Evolutionary conservation across 371 early-diverging fungal species (phyloP).

Genomic region (Apophysomyces sp.): DNA sequence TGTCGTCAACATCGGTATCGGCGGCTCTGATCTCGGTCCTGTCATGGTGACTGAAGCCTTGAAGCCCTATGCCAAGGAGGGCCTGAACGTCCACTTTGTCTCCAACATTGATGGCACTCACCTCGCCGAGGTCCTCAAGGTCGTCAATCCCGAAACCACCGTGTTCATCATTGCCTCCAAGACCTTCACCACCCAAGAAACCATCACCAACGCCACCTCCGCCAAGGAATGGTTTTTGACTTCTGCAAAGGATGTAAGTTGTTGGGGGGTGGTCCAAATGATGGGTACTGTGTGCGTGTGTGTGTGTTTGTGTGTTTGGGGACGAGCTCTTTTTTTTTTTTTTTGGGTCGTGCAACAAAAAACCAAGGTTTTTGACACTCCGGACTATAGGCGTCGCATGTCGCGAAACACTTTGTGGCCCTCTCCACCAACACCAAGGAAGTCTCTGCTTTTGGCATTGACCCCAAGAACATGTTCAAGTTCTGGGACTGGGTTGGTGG

Average conservation of each 20-base stretch:
- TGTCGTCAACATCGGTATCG: slow-evolving; percentile 99
- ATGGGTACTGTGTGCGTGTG: not conserved
- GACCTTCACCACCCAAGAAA: slow-evolving; percentile 99
- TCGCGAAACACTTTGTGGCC: slow-evolving; percentile 99
- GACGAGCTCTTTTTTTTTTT: slow-evolving; percentile 10
- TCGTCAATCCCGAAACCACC: slow-evolving; percentile 87
- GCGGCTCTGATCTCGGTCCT: slow-evolving; percentile 99
- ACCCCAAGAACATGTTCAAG: slow-evolving; percentile 94
- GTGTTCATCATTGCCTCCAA: slow-evolving; percentile 98
- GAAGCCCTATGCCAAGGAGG: slow-evolving; percentile 82
- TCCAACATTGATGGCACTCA: slow-evolving; percentile 99
- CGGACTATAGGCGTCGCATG: slow-evolving; percentile 61
- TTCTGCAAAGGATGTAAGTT: slow-evolving; percentile 78
- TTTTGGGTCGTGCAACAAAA: slow-evolving; percentile 4
- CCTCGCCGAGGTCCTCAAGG: slow-evolving; percentile 87
- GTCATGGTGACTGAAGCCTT: slow-evolving; percentile 98
- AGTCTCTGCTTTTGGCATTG: slow-evolving; percentile 93
- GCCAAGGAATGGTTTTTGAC: slow-evolving; percentile 94
- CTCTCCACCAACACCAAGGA: slow-evolving; percentile 95
- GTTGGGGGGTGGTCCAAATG: not conserved
- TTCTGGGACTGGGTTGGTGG: slow-evolving; percentile 99
- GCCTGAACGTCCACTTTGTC: slow-evolving; percentile 90
- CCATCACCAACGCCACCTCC: slow-evolving; percentile 95
- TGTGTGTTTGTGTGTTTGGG: too few species aligned
- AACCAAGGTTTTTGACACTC: not conserved